Evolutionary conservation across 179 eudicot species (phyloP).

Genomic region (Pouteria campechiana): DNA sequence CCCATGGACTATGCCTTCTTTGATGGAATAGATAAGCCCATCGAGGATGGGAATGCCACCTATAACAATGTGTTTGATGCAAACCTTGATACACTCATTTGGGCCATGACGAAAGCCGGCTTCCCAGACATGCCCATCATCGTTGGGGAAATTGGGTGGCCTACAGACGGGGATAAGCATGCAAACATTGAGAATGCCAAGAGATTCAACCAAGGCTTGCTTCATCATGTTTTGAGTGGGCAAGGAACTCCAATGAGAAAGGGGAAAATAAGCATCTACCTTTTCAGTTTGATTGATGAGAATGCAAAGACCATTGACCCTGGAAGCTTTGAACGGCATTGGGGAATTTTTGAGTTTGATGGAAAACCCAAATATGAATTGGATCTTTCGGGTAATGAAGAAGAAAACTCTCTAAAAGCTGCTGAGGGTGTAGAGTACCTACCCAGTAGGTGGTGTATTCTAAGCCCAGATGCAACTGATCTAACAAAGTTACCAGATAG

Average conservation of each 20-base stretch:
- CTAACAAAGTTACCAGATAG: constrained; percentile 40
- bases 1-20: constrained; percentile 76
- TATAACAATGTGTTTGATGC: constrained; percentile 82
- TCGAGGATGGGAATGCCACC: constrained; percentile 31
- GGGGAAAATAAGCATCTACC: constrained; percentile 51
- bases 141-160: constrained; percentile 84
- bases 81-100: constrained; percentile 67
- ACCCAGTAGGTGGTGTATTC: constrained; percentile 46
- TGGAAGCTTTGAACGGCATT: constrained; percentile 73
- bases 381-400: constrained; percentile 42
- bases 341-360: constrained; percentile 76
- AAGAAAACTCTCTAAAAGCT: constrained; percentile 30
- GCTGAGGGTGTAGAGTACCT: constrained; percentile 55
- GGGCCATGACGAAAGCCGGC: constrained; percentile 47
- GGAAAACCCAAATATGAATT: constrained; percentile 66
- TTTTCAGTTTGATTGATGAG: constrained; percentile 68
- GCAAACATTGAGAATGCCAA: constrained; percentile 44
- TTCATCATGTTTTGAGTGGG: constrained; percentile 42
- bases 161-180: constrained; percentile 56
- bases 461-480: constrained; percentile 44
- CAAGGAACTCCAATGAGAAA: constrained; percentile 74
- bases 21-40: constrained; percentile 40
- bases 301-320: constrained; percentile 68
- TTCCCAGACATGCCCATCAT: constrained; percentile 37
- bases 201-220: constrained; percentile 24